Percentiles rank a stretch among this genome's conserved stretches.
Evolutionary conservation across 441 rosid species (phyloP).

Genomic region (Dalechampia spathulata): DNA sequence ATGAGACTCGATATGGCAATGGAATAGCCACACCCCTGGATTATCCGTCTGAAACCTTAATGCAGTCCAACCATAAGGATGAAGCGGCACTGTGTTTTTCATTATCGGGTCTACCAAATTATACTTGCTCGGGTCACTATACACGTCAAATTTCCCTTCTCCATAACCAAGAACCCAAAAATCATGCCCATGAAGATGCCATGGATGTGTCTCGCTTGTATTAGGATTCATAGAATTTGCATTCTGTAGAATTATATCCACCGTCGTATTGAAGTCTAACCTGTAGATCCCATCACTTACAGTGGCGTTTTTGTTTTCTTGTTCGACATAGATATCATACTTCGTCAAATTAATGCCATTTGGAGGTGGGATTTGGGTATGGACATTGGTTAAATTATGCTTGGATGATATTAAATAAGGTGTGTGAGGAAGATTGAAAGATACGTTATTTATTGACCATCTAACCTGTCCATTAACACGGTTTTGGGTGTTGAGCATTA

Average conservation of each 20-base stretch:
- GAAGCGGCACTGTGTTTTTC: slow-evolving; percentile 75
- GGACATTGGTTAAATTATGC: slow-evolving; percentile 28
- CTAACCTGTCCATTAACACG: slow-evolving; percentile 23
- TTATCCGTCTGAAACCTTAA: slow-evolving; percentile 55
- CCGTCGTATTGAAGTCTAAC: slow-evolving; percentile 39
- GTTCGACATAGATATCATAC: slow-evolving; percentile 22
- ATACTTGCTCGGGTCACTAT: slow-evolving; percentile 29
- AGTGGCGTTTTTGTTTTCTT: slow-evolving; percentile 31
- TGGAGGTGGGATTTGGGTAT: slow-evolving; percentile 42
- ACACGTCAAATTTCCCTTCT: slow-evolving; percentile 40
- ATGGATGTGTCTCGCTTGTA: slow-evolving; percentile 73
- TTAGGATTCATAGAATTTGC: slow-evolving; percentile 32
- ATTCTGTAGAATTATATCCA: slow-evolving; percentile 63
- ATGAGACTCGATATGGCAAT: slow-evolving; percentile 76
- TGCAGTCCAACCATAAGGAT: slow-evolving; percentile 68
- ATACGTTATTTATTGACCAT: slow-evolving; percentile 69
- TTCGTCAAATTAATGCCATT: slow-evolving; percentile 23
- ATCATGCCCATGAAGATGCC: slow-evolving; percentile 90
- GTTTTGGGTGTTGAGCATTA: slow-evolving; percentile 63
- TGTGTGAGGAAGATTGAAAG: slow-evolving; percentile 43
- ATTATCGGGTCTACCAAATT: slow-evolving; percentile 53
- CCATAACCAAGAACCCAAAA: slow-evolving; percentile 78
- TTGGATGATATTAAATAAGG: slow-evolving; percentile 57
- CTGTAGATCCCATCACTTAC: slow-evolving; percentile 31
- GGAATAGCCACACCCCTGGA: slow-evolving; percentile 69